Evolutionary conservation across 2,329 filamentous ascomycete genomes (phyloP), one percentile per base, ranked within the genome.

Genomic region (Cryphonectria japonica): DNA sequence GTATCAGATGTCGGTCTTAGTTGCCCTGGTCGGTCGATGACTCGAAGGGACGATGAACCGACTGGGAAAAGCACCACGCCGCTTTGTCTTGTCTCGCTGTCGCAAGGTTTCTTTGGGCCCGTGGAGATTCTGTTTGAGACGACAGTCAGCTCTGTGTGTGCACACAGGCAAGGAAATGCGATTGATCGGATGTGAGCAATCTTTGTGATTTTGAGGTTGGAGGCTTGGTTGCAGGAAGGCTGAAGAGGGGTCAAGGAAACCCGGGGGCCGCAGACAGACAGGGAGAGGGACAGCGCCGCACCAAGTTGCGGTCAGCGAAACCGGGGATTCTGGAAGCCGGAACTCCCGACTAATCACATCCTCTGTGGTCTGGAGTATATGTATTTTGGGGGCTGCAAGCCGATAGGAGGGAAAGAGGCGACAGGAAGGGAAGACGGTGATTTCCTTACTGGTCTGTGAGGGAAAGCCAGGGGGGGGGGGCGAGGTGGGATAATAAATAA

Each of bases 271-370:
- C 37, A 39, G 8, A 39, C 9, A 46, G 57, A 66, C 4, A 43
- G 62, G 13, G 29, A 50, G 46, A 43, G 46, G 46, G 63, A 60
- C 16, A 39, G 69, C 67, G 43, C 50, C 68, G 57, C 62, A 46
- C 39, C 71, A 72, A 72, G 54, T 71, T 71, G 71, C 71, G 71
- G 71, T 72, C 71, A 72, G 62, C 66, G 60, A n/a, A 62, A 69
- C 52, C 66, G 39, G 64, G 46, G 34, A 67, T 26, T 39, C 14
- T 54, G 57, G 50, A 61, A 39, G 43, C 69, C 69, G 68, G 16
- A 14, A 43, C 32, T 50, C 9, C 57, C 60, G 67, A 29, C 39
- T 13, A 34, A 16, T 39, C 11, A 50, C 43, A 60, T 22, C 11
- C 32, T 46, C 41, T 60, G 37, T 67, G 70, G 26, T 37, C 41